These are phyloP conservation scores for Termitomyces sp. DNA, from an alignment of 768 basidiomycete species.

Conservation along the genomic window DNA sequence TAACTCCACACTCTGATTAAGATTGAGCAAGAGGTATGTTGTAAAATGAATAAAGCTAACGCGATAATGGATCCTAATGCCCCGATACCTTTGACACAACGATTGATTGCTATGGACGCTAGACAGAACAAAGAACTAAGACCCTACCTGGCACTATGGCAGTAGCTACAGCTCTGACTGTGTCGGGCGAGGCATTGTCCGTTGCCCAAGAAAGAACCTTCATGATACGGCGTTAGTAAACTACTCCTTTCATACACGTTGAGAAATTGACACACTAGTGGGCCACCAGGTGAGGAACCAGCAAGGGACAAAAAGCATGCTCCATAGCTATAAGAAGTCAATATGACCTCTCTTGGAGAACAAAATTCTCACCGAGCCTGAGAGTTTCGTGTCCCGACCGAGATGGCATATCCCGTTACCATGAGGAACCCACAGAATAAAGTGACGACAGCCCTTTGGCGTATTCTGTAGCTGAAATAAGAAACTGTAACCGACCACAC, in stretches of 20 bases:
- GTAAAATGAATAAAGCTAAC: conserved; percentile 20
- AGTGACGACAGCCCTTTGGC: conserved; percentile 29
- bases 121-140: background rate
- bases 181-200: conserved; percentile 46
- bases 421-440: conserved; percentile 29
- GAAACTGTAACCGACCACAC: conserved; percentile 32
- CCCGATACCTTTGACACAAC: conserved; percentile 26
- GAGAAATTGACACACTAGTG: conserved; percentile 13
- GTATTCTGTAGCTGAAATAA: conserved; percentile 31
- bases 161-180: conserved; percentile 38
- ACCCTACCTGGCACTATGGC: conserved; percentile 34
- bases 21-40: background rate
- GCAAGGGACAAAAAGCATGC: conserved; percentile 40
- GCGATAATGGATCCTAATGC: conserved; percentile 40
- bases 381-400: conserved; percentile 33
- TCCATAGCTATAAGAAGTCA: conserved; percentile 30
- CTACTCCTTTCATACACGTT: background rate
- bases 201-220: conserved; percentile 40
- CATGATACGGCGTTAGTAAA: background rate
- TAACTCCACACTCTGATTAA: conserved; percentile 40
- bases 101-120: background rate
- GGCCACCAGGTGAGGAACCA: conserved; percentile 33
- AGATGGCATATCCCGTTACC: conserved; percentile 39
- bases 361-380: conserved; percentile 25
- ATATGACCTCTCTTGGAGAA: background rate